Evolutionary conservation across 2,329 filamentous ascomycete genomes (phyloP).

Genomic region (Beauveria varroae): DNA sequence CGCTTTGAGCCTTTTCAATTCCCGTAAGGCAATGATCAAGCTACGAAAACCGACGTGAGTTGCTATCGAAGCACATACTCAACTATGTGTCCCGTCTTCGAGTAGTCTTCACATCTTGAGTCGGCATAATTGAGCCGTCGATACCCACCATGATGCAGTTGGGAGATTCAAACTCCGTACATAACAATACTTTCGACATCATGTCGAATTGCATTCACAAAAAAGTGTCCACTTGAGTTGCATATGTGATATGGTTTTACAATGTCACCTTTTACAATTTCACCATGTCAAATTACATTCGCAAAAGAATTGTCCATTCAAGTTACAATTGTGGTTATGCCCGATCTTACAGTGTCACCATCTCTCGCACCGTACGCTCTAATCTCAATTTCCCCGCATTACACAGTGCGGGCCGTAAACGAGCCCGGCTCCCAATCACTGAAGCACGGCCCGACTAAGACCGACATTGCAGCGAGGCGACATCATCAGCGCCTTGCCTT

Average conservation of each 20-base stretch:
- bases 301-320: neutral
- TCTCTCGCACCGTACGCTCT: neutral
- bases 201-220: neutral
- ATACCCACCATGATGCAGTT: neutral
- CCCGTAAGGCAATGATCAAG: neutral
- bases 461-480: conserved; percentile 8
- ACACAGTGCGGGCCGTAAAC: conserved; percentile 10
- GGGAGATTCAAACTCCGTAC: neutral
- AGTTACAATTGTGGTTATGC: neutral
- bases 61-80: neutral
- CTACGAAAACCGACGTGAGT: neutral
- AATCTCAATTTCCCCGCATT: neutral
- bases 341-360: neutral
- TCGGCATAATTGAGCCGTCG: neutral
- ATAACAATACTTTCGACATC: neutral
- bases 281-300: neutral
- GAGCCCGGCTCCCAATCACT: neutral
- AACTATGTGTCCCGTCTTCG: neutral
- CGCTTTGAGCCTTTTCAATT: neutral
- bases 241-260: too few relatives aligned
- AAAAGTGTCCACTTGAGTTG: neutral
- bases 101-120: neutral
- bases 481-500: conserved; percentile 4
- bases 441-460: conserved; percentile 11
- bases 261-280: too few relatives aligned